phyloP scores from a whole-genome alignment of 2,329 filamentous ascomycete species.

The Fusarium hostae region DNA sequence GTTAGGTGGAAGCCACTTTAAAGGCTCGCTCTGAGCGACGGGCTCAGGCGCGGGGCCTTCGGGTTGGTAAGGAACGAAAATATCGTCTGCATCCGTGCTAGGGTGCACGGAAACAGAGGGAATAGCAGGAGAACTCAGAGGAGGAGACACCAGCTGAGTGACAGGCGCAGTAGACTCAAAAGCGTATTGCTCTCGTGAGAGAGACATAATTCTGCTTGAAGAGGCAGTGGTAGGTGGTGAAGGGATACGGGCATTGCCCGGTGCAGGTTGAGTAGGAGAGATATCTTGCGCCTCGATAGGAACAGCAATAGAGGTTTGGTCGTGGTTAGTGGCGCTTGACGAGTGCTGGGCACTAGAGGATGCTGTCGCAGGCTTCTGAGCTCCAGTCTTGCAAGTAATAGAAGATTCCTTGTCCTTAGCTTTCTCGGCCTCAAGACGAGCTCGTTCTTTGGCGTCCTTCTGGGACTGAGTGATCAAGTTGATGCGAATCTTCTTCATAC shows the following conservation, averaged over 20 bases:
- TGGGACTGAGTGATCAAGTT: constrained; percentile 69
- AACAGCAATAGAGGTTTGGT: background rate
- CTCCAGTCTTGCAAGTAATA: background rate
- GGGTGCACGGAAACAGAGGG: constrained; percentile 45
- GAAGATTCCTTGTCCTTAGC: constrained; percentile 9
- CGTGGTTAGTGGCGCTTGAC: background rate
- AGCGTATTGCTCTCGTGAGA: constrained; percentile 38
- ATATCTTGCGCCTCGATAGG: background rate
- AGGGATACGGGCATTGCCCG: constrained; percentile 15
- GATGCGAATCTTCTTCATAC: constrained; percentile 72
- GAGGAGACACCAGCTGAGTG: constrained; percentile 35
- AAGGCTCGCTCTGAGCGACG: constrained; percentile 52
- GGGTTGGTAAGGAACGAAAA: constrained; percentile 67
- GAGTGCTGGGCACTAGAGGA: background rate
- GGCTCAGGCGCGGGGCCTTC: constrained; percentile 60
- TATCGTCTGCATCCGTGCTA: constrained; percentile 46
- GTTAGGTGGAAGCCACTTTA: constrained; percentile 66
- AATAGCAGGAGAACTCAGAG: constrained; percentile 47
- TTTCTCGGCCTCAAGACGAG: constrained; percentile 42
- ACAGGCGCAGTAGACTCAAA: constrained; percentile 38
- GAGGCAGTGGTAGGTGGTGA: constrained; percentile 41
- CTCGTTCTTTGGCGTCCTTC: constrained; percentile 62
- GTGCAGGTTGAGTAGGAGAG: constrained; percentile 28
- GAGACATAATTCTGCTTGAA: constrained; percentile 42
- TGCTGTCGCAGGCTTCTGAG: background rate